Evolutionary conservation across 1,284 basidiomycete species (phyloP).

Genomic region (Pholiota adiposa): DNA sequence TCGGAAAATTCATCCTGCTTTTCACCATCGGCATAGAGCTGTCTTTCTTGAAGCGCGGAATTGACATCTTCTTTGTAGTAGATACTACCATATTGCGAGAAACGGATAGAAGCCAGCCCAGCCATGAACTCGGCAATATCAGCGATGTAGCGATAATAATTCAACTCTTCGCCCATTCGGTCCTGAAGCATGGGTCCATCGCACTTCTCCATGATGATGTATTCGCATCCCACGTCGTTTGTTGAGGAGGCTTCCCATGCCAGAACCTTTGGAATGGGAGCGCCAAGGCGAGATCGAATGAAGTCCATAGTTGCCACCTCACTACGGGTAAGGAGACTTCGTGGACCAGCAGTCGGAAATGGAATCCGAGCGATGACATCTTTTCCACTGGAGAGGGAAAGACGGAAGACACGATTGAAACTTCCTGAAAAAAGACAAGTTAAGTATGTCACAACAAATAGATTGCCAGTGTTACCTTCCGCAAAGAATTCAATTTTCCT

Average conservation of each 20-base stretch:
- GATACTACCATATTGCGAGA: conserved; percentile 16
- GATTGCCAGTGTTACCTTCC: no score
- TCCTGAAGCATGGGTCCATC: not conserved
- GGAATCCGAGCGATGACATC: no score
- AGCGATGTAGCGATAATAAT: not conserved
- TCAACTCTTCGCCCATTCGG: not conserved
- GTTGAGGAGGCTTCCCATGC: conserved; percentile 28
- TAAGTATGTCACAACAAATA: no score
- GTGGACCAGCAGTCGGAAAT: no score
- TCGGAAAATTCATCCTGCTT: conserved; percentile 1
- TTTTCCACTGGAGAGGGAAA: no score
- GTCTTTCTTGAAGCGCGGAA: not conserved
- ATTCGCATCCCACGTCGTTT: conserved; percentile 32
- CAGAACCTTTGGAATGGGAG: conserved; percentile 35
- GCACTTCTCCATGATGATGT: conserved; percentile 32
- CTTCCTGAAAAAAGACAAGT: no score
- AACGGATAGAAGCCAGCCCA: not conserved
- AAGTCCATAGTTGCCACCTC: conserved; percentile 41
- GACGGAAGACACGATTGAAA: no score
- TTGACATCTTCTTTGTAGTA: conserved; percentile 3
- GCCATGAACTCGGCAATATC: not conserved
- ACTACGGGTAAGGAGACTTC: conserved; percentile 30
- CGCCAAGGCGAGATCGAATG: conserved; percentile 24
- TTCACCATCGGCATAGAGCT: conserved; percentile 8
- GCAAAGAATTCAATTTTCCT: no score